phyloP scores from a whole-genome alignment of 2,329 filamentous ascomycete species.

The Colletotrichum theobromicola region DNA sequence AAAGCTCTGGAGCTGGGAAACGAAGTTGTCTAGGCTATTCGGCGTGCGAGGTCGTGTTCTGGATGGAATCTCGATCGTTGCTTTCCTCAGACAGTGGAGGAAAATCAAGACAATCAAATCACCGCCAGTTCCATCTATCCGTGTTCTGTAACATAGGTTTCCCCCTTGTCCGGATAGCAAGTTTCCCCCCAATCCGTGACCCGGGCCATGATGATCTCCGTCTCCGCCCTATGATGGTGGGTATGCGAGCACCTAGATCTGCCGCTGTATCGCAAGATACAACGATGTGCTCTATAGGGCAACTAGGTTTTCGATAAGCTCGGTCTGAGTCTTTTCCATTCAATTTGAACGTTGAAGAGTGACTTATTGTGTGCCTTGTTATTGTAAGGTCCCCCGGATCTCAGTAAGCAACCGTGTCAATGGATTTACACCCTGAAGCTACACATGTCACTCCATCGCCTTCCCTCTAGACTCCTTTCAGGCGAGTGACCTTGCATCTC shows the following conservation, averaged over 20 bases:
- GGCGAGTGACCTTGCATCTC: background rate
- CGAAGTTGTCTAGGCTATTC: background rate
- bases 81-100: background rate
- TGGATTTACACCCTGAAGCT: background rate
- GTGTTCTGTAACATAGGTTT: background rate
- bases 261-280: background rate
- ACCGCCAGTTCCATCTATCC: background rate
- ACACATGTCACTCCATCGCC: background rate
- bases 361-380: background rate
- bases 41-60: background rate
- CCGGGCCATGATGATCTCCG: background rate
- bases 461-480: background rate
- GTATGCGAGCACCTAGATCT: background rate
- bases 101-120: background rate
- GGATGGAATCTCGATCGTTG: background rate
- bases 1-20: background rate
- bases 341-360: background rate
- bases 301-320: background rate
- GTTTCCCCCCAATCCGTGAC: background rate
- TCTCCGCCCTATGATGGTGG: background rate
- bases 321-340: background rate
- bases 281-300: background rate
- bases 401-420: background rate
- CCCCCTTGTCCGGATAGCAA: background rate
- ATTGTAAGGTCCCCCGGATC: background rate